A percentile compares a stretch with the other conserved stretches of the same genome.
Evolutionary conservation across 2,329 filamentous ascomycete genomes (phyloP).

Genomic region (Calonectria ilicicola): DNA sequence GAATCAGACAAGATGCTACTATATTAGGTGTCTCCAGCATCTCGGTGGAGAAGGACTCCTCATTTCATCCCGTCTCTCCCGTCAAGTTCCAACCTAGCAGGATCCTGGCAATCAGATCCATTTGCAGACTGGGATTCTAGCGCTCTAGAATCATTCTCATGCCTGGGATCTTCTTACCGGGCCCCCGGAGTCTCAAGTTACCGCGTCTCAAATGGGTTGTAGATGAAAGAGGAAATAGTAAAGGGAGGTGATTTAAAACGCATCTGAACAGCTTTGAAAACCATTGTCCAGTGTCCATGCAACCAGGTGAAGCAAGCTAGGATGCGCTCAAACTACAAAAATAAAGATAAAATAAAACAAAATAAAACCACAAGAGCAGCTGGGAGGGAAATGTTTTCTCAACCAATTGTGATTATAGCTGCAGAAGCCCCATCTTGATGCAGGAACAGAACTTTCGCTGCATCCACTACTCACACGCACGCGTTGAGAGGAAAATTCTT

Average conservation of each 20-base stretch:
- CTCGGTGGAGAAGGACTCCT: constrained; percentile 14
- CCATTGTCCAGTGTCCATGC: not conserved
- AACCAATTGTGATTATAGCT: not conserved
- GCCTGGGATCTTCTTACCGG: not conserved
- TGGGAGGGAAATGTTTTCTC: no score
- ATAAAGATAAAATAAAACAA: no score
- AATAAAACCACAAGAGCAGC: not conserved
- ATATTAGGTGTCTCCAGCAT: not conserved
- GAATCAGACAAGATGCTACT: not conserved
- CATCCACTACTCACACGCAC: not conserved
- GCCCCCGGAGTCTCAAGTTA: not conserved
- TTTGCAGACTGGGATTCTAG: not conserved
- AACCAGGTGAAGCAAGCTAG: no score
- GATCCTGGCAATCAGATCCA: constrained; percentile 17
- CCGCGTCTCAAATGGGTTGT: constrained; percentile 18
- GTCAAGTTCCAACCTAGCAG: not conserved
- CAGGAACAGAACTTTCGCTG: not conserved
- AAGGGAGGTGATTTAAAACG: not conserved
- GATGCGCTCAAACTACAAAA: not conserved
- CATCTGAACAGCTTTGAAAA: not conserved
- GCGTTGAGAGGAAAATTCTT: not conserved
- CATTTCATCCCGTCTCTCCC: constrained; percentile 16
- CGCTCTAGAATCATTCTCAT: not conserved
- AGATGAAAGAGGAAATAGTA: not conserved
- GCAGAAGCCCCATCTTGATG: not conserved